Percentiles rank a stretch among this genome's conserved stretches.
Evolutionary conservation across 768 basidiomycete species (phyloP).

Genomic region (Calocera viscosa): DNA sequence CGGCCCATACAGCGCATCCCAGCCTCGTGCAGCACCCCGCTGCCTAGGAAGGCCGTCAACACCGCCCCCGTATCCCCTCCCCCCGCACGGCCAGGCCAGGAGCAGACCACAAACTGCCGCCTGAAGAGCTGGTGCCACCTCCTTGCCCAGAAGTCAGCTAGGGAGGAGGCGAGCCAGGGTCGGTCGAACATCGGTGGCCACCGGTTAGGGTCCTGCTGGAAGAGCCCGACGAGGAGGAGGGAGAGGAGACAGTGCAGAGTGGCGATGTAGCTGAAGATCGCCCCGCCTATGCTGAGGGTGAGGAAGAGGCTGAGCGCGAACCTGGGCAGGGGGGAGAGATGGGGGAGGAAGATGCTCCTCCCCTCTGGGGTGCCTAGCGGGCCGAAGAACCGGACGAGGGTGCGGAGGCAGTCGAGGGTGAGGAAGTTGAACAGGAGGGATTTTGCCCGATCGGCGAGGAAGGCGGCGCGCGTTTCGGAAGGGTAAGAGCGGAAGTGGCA

Average conservation of each 20-base stretch:
- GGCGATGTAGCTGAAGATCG: not conserved
- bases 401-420: constrained; percentile 49
- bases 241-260: constrained; percentile 31
- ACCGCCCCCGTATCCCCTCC: constrained; percentile 52
- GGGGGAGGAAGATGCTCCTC: constrained; percentile 54
- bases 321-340: constrained; percentile 30
- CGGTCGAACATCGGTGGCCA: constrained; percentile 66
- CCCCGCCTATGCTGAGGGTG: not conserved
- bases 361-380: constrained; percentile 50
- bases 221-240: constrained; percentile 43
- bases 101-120: constrained; percentile 56
- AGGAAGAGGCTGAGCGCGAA: not conserved
- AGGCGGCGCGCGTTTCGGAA: constrained; percentile 40
- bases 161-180: constrained; percentile 55
- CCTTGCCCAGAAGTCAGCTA: constrained; percentile 60
- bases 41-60: constrained; percentile 61
- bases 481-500: not conserved
- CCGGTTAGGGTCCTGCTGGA: constrained; percentile 32
- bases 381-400: constrained; percentile 52
- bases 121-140: constrained; percentile 71
- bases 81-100: constrained; percentile 40
- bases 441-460: constrained; percentile 40
- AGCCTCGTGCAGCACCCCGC: constrained; percentile 63
- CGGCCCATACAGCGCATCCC: constrained; percentile 49
- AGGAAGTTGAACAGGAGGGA: constrained; percentile 45